Conservation (phyloP, 129 eudicot genomes). For the Flaveria trinervia region DNA sequence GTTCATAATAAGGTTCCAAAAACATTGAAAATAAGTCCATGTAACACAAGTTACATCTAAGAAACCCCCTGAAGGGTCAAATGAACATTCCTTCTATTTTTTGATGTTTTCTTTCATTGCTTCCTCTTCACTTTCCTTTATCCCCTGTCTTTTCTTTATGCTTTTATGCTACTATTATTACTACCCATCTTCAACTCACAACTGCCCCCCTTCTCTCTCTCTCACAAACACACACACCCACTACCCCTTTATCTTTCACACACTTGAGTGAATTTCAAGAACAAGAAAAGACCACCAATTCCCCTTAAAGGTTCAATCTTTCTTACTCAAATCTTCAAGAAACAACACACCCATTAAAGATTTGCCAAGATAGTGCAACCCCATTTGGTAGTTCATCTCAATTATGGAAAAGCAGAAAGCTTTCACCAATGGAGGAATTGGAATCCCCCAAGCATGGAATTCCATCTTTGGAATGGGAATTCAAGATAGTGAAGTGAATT, state of each 20-base stretch:
- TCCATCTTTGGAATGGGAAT: conserved; percentile 49
- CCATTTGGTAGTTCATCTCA: conserved; percentile 25
- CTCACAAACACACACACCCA: conserved; percentile 20
- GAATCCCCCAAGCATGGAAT: conserved; percentile 18
- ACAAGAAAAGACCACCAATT: conserved; percentile 30
- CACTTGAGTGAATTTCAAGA: conserved; percentile 56
- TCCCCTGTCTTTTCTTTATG: conserved; percentile 28
- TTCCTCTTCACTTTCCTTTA: conserved; percentile 43
- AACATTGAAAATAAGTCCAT: background rate
- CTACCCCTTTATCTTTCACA: conserved; percentile 41
- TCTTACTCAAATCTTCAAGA: conserved; percentile 29
- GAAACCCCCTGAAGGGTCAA: conserved; percentile 35
- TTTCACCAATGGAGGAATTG: conserved; percentile 40
- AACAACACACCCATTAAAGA: conserved; percentile 29
- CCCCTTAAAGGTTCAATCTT: conserved; percentile 26
- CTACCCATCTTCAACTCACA: conserved; percentile 15
- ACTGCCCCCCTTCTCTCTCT: conserved; percentile 5
- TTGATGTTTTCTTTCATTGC: conserved; percentile 31
- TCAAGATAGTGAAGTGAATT: conserved; percentile 43
- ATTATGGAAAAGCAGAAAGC: conserved; percentile 53
- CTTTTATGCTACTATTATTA: conserved; percentile 20
- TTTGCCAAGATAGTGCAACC: conserved; percentile 25
- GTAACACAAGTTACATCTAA: conserved; percentile 21
- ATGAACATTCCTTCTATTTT: conserved; percentile 35
- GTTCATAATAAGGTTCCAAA: no score